A percentile compares a stretch with the other conserved stretches of the same genome.
These are phyloP conservation scores for Flagelloscypha sp. DNA, from an alignment of 768 basidiomycete species.

Conservation along the genomic window DNA sequence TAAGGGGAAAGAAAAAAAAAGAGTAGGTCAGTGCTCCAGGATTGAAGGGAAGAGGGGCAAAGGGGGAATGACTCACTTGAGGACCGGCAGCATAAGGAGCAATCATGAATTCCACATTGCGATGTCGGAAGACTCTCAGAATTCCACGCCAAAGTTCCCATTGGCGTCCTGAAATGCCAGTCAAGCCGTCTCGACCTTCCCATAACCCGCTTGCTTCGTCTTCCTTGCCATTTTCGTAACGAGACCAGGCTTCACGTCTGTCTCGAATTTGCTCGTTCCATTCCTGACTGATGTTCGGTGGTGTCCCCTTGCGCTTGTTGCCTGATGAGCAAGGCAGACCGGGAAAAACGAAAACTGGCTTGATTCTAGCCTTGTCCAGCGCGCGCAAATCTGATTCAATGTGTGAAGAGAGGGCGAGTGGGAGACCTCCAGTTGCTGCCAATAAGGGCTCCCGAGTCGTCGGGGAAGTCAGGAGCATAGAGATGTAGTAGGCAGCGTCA, in stretches of 20 bases:
- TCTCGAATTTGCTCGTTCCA: conserved; percentile 63
- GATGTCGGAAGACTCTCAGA: conserved; percentile 84
- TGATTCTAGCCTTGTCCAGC: conserved; percentile 88
- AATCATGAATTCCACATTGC: conserved; percentile 92
- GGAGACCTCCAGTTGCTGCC: conserved; percentile 91
- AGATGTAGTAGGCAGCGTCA: conserved; percentile 88
- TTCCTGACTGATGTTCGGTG: conserved; percentile 50
- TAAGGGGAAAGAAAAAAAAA: conserved; percentile 5
- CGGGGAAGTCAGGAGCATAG: conserved; percentile 55
- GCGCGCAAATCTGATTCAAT: conserved; percentile 88
- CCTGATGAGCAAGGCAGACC: no score
- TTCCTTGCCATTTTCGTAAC: conserved; percentile 89
- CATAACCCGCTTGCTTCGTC: conserved; percentile 83
- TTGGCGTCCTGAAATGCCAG: no score
- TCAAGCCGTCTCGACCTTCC: conserved; percentile 60
- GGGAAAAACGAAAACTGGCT: conserved; percentile 97
- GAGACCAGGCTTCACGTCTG: conserved; percentile 80
- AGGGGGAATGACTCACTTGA: conserved; percentile 54
- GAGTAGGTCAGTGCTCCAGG: no score
- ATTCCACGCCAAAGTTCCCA: conserved; percentile 96
- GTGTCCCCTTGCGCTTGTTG: no score
- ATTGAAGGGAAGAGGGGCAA: conserved; percentile 7
- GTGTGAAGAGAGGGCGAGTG: conserved; percentile 76
- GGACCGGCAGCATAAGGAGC: conserved; percentile 95
- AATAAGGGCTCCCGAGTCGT: conserved; percentile 83